These are phyloP conservation scores for Monosporascus cannonballus DNA, from an alignment of 2,329 filamentous ascomycete genomes.

Conservation along the genomic window DNA sequence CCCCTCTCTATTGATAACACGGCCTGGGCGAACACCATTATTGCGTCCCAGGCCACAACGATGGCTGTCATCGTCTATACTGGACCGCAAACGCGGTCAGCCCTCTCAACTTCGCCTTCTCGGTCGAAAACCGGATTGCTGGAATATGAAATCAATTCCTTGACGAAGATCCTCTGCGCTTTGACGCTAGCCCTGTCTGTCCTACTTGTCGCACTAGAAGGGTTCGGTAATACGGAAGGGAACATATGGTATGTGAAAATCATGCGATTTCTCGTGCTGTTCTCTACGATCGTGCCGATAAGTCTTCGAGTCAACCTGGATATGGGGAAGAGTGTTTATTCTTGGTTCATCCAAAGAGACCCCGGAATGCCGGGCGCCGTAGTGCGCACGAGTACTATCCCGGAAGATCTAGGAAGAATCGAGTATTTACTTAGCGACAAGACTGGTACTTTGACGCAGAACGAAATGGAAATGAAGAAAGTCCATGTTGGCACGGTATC, in stretches of 20 bases:
- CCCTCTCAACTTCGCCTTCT: constrained; percentile 84
- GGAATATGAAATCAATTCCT: constrained; percentile 92
- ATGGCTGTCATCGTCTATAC: constrained; percentile 92
- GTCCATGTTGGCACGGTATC: constrained; percentile 97
- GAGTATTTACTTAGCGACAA: constrained; percentile 97
- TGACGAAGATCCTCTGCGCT: constrained; percentile 92
- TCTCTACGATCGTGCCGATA: constrained; percentile 98
- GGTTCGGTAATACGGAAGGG: constrained; percentile 62
- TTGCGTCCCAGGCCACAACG: constrained; percentile 86
- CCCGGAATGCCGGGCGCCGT: constrained; percentile 85
- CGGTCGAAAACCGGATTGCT: constrained; percentile 90
- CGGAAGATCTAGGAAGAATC: constrained; percentile 89
- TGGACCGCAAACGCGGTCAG: constrained; percentile 86
- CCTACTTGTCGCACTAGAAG: constrained; percentile 80
- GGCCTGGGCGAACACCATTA: constrained; percentile 96
- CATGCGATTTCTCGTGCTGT: constrained; percentile 94
- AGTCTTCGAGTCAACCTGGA: constrained; percentile 94
- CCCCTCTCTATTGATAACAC: constrained; percentile 93
- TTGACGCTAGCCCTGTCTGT: constrained; percentile 83
- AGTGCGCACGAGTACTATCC: constrained; percentile 94
- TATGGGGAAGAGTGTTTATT: constrained; percentile 94
- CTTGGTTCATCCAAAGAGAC: constrained; percentile 90
- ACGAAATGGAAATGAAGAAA: constrained; percentile 98
- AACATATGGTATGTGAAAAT: constrained; percentile 91
- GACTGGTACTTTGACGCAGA: constrained; percentile 95